Percentiles rank a stretch among this genome's conserved stretches.
phyloP scores from a whole-genome alignment of 306 rosid genomes.

The Prunus mume region DNA sequence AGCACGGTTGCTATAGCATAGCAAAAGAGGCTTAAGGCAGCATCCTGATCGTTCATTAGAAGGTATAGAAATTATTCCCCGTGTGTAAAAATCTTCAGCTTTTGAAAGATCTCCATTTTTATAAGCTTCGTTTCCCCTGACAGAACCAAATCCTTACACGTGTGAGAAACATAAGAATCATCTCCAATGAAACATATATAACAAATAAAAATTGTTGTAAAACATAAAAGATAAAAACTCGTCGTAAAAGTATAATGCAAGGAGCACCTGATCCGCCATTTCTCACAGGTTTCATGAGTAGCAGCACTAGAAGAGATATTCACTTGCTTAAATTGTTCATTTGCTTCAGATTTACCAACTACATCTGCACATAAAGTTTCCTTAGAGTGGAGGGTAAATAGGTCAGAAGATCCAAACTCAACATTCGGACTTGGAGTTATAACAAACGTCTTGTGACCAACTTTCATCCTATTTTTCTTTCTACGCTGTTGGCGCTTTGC shows the following conservation, averaged over 20 bases:
- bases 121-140: slow-evolving; percentile 84
- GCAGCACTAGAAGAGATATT: slow-evolving; percentile 28
- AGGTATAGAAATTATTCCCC: slow-evolving; percentile 69
- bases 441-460: slow-evolving; percentile 33
- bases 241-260: slow-evolving; percentile 7
- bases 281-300: slow-evolving; percentile 63
- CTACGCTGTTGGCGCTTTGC: slow-evolving; percentile 43
- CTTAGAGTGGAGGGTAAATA: slow-evolving; percentile 36
- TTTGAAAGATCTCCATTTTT: slow-evolving; percentile 62
- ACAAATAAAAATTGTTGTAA: slow-evolving; percentile 9
- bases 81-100: slow-evolving; percentile 84
- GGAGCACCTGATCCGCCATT: slow-evolving; percentile 76
- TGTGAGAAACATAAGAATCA: slow-evolving; percentile 16
- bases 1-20: slow-evolving; percentile 91
- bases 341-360: slow-evolving; percentile 33
- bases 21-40: slow-evolving; percentile 58
- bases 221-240: slow-evolving; percentile 4
- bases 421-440: slow-evolving; percentile 46
- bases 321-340: slow-evolving; percentile 38
- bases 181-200: slow-evolving; percentile 10
- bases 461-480: slow-evolving; percentile 58
- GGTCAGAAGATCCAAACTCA: slow-evolving; percentile 42
- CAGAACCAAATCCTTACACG: slow-evolving; percentile 18
- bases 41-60: slow-evolving; percentile 57
- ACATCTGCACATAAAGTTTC: slow-evolving; percentile 32